phyloP scores from a whole-genome alignment of 1,139 yeast species.

The Candida sp. region DNA sequence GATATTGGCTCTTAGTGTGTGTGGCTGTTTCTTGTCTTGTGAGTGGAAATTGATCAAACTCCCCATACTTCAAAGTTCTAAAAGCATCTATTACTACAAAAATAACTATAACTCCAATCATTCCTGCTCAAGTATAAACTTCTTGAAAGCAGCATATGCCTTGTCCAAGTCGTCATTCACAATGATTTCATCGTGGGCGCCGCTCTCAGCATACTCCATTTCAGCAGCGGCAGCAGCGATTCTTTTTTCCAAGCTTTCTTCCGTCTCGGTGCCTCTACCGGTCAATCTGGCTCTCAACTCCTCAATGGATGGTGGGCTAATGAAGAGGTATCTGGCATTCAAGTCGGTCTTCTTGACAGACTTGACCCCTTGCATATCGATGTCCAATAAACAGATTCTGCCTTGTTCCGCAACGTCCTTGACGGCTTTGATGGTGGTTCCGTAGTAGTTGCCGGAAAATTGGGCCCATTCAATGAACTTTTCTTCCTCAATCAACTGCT shows the following conservation, averaged over 20 bases:
- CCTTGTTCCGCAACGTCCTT: slow-evolving; percentile 69
- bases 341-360: slow-evolving; percentile 83
- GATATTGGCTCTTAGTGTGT: neutral
- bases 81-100: no score
- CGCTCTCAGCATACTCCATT: slow-evolving; percentile 84
- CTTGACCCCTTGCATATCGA: slow-evolving; percentile 99
- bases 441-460: slow-evolving; percentile 97
- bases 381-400: slow-evolving; percentile 86
- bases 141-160: slow-evolving; percentile 83
- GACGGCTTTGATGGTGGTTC: slow-evolving; percentile 88
- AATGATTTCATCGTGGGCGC: slow-evolving; percentile 89
- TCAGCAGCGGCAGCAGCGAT: slow-evolving; percentile 87
- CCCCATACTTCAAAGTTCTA: neutral
- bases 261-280: slow-evolving; percentile 94
- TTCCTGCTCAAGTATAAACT: slow-evolving; percentile 58
- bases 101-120: no score
- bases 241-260: slow-evolving; percentile 83
- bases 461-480: slow-evolving; percentile 98
- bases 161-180: slow-evolving; percentile 92
- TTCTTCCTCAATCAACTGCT: slow-evolving; percentile 68
- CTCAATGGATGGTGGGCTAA: slow-evolving; percentile 93
- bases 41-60: neutral
- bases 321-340: slow-evolving; percentile 83
- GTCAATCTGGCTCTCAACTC: slow-evolving; percentile 72
- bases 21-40: neutral